These are phyloP conservation scores for Priceomyces medius DNA, from an alignment of 805 yeast genomes.

Conservation along the genomic window DNA sequence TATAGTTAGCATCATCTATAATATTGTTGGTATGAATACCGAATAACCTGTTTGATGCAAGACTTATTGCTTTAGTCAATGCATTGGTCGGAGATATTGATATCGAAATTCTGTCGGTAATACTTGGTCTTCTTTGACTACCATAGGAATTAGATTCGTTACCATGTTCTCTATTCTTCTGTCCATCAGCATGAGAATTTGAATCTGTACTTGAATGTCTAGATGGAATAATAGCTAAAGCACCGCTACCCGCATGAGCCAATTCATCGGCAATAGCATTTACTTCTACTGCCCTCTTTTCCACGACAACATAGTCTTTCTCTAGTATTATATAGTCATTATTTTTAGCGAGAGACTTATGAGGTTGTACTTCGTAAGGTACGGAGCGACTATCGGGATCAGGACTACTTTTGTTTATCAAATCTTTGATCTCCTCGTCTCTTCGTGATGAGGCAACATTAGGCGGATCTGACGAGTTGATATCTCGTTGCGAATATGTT, in stretches of 20 bases:
- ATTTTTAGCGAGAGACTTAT: slow-evolving; percentile 14
- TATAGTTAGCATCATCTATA: slow-evolving; percentile 13
- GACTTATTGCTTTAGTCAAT: slow-evolving; percentile 78
- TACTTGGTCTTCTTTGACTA: slow-evolving; percentile 58
- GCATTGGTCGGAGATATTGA: slow-evolving; percentile 85
- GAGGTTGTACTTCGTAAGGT: slow-evolving; percentile 19
- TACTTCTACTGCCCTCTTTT: slow-evolving; percentile 91
- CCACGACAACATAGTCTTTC: slow-evolving; percentile 90
- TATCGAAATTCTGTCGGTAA: slow-evolving; percentile 62
- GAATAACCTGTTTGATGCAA: slow-evolving; percentile 85
- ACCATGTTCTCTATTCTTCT: slow-evolving; percentile 27
- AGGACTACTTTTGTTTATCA: slow-evolving; percentile 45
- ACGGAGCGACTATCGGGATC: slow-evolving; percentile 33
- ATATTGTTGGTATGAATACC: slow-evolving; percentile 38
- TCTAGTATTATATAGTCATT: slow-evolving; percentile 57
- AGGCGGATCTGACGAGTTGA: not conserved
- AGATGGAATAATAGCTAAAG: slow-evolving; percentile 42
- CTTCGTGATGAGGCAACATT: slow-evolving; percentile 8
- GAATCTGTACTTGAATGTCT: slow-evolving; percentile 30
- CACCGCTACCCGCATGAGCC: slow-evolving; percentile 58
- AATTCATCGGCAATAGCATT: slow-evolving; percentile 94
- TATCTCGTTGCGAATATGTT: not conserved
- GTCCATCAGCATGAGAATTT: slow-evolving; percentile 17
- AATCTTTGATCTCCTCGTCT: slow-evolving; percentile 47
- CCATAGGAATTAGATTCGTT: slow-evolving; percentile 49